phyloP scores from a whole-genome alignment of 2,329 filamentous ascomycete species.

The Aspergillus sergii region DNA sequence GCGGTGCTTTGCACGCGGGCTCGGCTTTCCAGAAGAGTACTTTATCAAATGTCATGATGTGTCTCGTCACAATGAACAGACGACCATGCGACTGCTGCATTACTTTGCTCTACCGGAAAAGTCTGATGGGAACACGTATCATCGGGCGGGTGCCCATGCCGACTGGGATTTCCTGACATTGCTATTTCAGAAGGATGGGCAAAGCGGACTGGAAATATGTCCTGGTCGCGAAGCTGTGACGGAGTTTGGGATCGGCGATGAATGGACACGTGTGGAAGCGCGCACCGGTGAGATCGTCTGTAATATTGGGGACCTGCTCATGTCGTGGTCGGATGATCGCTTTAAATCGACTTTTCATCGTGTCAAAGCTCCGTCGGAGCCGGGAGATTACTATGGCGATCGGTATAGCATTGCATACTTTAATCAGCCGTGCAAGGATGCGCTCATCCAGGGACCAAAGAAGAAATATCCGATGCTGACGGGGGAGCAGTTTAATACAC shows the following conservation, averaged over 20 bases:
- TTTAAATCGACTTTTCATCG: conserved; percentile 69
- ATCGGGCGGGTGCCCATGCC: conserved; percentile 64
- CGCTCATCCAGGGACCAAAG: conserved; percentile 60
- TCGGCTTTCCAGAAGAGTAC: conserved; percentile 59
- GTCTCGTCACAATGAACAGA: conserved; percentile 54
- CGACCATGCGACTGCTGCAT: conserved; percentile 59
- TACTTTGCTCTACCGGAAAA: conserved; percentile 54
- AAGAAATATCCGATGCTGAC: conserved; percentile 66
- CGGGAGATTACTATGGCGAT: conserved; percentile 58
- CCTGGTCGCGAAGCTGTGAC: conserved; percentile 64
- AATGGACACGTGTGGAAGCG: conserved; percentile 66
- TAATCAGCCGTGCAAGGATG: conserved; percentile 64
- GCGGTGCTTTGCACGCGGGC: conserved; percentile 54
- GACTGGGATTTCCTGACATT: conserved; percentile 67
- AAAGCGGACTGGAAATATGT: conserved; percentile 66
- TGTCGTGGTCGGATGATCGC: conserved; percentile 68
- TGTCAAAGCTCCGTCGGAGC: conserved; percentile 62
- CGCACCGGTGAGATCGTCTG: conserved; percentile 60
- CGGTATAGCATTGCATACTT: conserved; percentile 69
- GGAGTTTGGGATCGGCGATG: conserved; percentile 60
- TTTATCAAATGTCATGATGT: conserved; percentile 60
- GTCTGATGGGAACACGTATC: conserved; percentile 48
- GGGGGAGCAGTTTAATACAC: conserved; percentile 61
- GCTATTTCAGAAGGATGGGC: conserved; percentile 63
- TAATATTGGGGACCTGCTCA: conserved; percentile 68